Evolutionary conservation across 1,284 basidiomycete species (phyloP), one percentile per base, ranked within the genome.

Genomic region (Cutaneotrichosporon curvatum): DNA sequence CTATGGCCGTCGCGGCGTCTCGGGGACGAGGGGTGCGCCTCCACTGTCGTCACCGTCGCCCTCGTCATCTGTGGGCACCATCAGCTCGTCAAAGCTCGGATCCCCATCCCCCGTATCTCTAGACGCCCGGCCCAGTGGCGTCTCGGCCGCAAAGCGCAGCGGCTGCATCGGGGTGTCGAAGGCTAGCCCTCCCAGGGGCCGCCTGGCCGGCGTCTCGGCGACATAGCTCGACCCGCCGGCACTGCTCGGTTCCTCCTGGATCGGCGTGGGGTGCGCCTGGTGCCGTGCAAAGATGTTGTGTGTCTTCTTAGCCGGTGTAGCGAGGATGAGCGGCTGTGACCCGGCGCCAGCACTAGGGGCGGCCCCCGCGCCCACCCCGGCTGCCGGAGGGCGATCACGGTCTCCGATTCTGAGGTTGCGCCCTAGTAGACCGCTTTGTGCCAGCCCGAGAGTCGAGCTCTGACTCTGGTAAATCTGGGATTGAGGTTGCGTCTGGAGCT

Each of bases 41-140:
- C 40, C 44, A 11, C 37, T 39, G 18, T 42, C 40, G 15, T 39
- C 48, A 16, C 37, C 36, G 16, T 38, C 50, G 22, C 37, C 45
- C 50, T 64, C 63, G 30, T 67, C 67, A 48, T 69, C 67, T 4
- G 67, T 69, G 56, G 62, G 61, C 32, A 67, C 65, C 67, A 67
- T 67, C 18, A 67, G 43, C 6, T 59, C 65, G 2, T 40, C 67
- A 16, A 38, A 43, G n/a, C n/a, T n/a, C 40, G 22, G 28, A 23
- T 2, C 39, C 38, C 41, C 31, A 33, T 18, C 41, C 47, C 19
- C 40, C 20, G n/a, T n/a, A n/a, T n/a, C n/a, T n/a, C n/a, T n/a
- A n/a, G n/a, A n/a, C n/a, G n/a, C n/a, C n/a, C n/a, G n/a, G n/a
- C n/a, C n/a, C n/a, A n/a, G n/a, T 11, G 55, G 53, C 16, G 53